A percentile compares a stretch with the other conserved stretches of the same genome.
Conservation (phyloP, 768 basidiomycete genomes). For the Fomitopsis serialis region DNA sequence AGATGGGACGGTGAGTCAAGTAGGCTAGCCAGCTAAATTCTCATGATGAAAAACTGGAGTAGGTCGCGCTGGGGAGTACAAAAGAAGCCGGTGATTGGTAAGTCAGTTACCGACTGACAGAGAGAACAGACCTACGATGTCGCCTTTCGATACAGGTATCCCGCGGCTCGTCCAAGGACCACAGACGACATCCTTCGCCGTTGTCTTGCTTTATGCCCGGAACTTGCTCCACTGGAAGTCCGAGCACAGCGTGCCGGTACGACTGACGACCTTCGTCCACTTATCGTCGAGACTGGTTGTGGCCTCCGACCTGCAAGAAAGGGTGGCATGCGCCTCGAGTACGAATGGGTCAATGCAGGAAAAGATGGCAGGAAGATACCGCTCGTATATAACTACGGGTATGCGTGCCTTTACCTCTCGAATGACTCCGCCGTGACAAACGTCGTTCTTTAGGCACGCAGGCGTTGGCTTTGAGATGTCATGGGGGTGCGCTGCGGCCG, state of each 20-base stretch:
- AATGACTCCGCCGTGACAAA: background rate
- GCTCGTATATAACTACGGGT: slow-evolving; percentile 64
- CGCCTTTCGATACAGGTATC: slow-evolving; percentile 41
- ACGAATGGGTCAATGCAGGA: slow-evolving; percentile 32
- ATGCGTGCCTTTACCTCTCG: slow-evolving; percentile 14
- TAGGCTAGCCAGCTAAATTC: background rate
- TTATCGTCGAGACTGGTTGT: slow-evolving; percentile 38
- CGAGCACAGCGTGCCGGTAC: slow-evolving; percentile 23
- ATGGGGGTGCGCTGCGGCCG: background rate
- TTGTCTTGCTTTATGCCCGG: slow-evolving; percentile 27
- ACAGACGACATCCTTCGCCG: slow-evolving; percentile 53
- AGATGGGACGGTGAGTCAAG: slow-evolving; percentile 40
- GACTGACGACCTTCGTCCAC: slow-evolving; percentile 31
- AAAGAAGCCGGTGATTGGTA: slow-evolving; percentile 59
- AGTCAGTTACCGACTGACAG: background rate
- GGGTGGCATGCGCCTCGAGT: slow-evolving; percentile 58
- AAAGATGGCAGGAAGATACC: slow-evolving; percentile 32
- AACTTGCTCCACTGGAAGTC: slow-evolving; percentile 25
- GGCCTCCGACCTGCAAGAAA: slow-evolving; percentile 65
- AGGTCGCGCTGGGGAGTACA: slow-evolving; percentile 60
- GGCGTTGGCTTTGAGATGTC: background rate
- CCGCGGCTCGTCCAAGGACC: slow-evolving; percentile 56
- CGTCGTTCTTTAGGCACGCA: background rate
- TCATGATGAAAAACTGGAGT: too few species aligned
- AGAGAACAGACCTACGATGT: background rate